Base-by-base conservation (phyloP, 2,329 filamentous ascomycete genomes). In the Neocucurbitaria cava region DNA sequence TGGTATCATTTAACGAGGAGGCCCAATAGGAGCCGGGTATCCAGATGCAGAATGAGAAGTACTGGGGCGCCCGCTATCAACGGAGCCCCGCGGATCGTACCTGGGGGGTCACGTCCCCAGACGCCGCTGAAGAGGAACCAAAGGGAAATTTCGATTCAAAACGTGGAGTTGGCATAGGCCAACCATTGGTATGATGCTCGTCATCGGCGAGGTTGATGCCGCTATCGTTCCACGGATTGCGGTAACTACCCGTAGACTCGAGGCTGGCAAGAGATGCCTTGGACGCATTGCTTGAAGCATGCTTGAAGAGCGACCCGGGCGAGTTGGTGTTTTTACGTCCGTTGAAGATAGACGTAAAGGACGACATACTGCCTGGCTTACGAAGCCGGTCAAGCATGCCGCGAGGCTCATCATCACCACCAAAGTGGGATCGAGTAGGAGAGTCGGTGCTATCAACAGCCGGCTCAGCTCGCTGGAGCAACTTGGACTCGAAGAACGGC, bases 201-300 rank as follows among this genome's bases (percentile, higher is more conserved):
- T 96, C 69, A 69, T 97, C 94, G 59, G 90, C 84, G 64, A 97
- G 87, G 75, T 97, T 97, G 73, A 97, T 92, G 69, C 93, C 94
- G 72, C 92, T 96, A 76, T 98, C 94, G 76, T 97, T 97, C 94
- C 94, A 98, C 58, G 93, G 93, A 79, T 97, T 96, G 77, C 93
- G 90, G 77, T 96, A 96, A 80, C 92, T 96, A 73, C 94, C 90
- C 31, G 92, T 92, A 44, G 93, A 97, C 78, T 98, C 94, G 76
- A 97, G 93, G 59, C 92, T 96, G 66, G 96, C 93, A 65, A 98
- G 87, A 30, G 94, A 97, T 44, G 94, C 95, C 80, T 96, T 97
- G 63, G 94, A 97, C 56, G 93, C 93, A 65, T 89, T 89, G 80
- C 94, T 96, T 56, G 94, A 97, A 30, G 80, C 80, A 63, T 83